Conservation (phyloP, 2,329 filamentous ascomycete genomes). For the Sordariomycetes sp. region DNA sequence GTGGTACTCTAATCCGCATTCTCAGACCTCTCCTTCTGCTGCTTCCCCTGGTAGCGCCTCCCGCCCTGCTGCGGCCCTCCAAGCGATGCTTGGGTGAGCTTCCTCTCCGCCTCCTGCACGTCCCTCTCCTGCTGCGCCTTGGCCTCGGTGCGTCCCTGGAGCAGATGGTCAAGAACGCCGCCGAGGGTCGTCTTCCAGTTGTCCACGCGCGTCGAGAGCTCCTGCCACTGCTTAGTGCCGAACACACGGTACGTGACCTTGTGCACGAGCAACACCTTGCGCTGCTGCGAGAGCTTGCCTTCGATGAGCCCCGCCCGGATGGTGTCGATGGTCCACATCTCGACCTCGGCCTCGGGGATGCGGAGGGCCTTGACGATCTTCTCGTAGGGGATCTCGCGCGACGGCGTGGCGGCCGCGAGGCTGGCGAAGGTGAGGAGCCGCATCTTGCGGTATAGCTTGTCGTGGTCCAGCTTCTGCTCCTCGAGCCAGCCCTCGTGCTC, state of each 20-base stretch:
- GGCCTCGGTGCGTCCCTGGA: slow-evolving; percentile 71
- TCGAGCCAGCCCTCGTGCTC: slow-evolving; percentile 82
- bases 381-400: slow-evolving; percentile 79
- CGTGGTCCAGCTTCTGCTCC: slow-evolving; percentile 60
- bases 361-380: slow-evolving; percentile 78
- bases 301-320: slow-evolving; percentile 93
- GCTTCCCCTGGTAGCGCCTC: slow-evolving; percentile 14
- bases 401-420: slow-evolving; percentile 72
- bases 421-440: slow-evolving; percentile 87
- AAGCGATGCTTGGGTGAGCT: slow-evolving; percentile 36
- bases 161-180: slow-evolving; percentile 68
- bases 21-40: slow-evolving; percentile 37
- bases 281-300: slow-evolving; percentile 89
- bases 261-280: slow-evolving; percentile 89
- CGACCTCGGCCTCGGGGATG: slow-evolving; percentile 73
- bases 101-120: slow-evolving; percentile 59
- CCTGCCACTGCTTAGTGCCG: slow-evolving; percentile 94
- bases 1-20: slow-evolving; percentile 39
- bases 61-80: slow-evolving; percentile 19
- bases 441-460: slow-evolving; percentile 84
- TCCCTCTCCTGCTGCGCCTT: slow-evolving; percentile 70
- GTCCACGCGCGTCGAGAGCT: slow-evolving; percentile 82
- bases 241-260: slow-evolving; percentile 95
- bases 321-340: slow-evolving; percentile 98
- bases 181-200: slow-evolving; percentile 79